Evolutionary conservation across 2,329 filamentous ascomycete genomes (phyloP), one percentile per base, ranked within the genome.

Genomic region (Alternaria longipes): DNA sequence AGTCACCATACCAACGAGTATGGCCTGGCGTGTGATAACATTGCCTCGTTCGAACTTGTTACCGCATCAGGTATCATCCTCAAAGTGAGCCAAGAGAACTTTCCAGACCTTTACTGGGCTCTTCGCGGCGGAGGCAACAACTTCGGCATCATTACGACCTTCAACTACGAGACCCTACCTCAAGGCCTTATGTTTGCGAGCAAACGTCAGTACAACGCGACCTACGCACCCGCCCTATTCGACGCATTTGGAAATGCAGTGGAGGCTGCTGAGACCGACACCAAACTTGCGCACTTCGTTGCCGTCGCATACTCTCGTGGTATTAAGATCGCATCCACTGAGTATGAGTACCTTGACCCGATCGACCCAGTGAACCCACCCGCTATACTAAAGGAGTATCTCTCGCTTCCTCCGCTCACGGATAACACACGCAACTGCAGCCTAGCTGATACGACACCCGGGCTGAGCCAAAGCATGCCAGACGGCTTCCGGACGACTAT

Each of bases 91-190:
- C 24, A 61, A 32, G 63, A 50, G 22, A 54, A 74, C 9, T 79
- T 80, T 41, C 57, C 64, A 1, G 81, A 83, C 49, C 78, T 82
- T 2, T 81, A 77, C 66, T 74, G 67, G 64, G 77, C 76, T 4
- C 69, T 80, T 12, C 74, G 78, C 11, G 78, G 78, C 11, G 74
- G 72, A 8, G 70, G 73, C 3, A 73, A 71, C 45, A 77, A 77
- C 52, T 76, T 77, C 47, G 82, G 75, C 40, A 72, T 78, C 28
- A 64, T 75, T 18, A 76, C 72, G 4, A 63, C 62, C 32, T 75
- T 76, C 56, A 67, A 70, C 12, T 51, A 64, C 14, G 47, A 66
- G 46, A 64, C 63, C 5, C 52, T 67, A 16, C 55, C 69, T 2
- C 66, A 67, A 18, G 57, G 57, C 20, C 41, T 51, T 14, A 60